Base-by-base conservation (phyloP, 345 rosid species). In the Eucalyptus marginata region DNA sequence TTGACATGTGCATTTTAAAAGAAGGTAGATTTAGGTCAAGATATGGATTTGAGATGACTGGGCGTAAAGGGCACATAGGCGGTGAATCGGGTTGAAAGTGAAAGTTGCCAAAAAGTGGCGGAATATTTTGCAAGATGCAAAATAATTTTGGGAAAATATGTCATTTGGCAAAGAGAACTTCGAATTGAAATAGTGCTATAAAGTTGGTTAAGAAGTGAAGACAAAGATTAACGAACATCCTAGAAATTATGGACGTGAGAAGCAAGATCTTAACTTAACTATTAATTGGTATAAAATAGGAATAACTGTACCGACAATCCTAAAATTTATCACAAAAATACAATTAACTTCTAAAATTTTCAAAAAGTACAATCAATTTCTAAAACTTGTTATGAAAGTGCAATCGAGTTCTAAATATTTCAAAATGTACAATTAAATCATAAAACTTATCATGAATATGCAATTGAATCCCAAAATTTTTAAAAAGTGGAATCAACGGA, bases 391-490 rank as follows among this genome's bases (percentile, higher is more conserved):
- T 24, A 22, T 2, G 5, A 8, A 56, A 22, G 27, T 56, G 1
- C 3, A 56, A 56, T 22, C 3, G 0, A 56, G 29, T 24, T 24
- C 0, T 56, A 24, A 56, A 56, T 22, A 56, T 56, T 56, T 24
- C 3, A 56, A 56, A 56, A 9, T 0, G 1, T 56, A 10, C 1
- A 22, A 56, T 56, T 24, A 56, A 56, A 22, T 24, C 3, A 0
- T 10, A 24, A 24, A 22, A 56, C 6, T 56, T 56, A 25, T 56
- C 0, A 56, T 9, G 1, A 56, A 56, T 0, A 10, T 56, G 13
- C 6, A 56, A 0, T 22, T 56, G 3, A 56, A 0, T 56, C 0
- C 29, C 0, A 56, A 2, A 4, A 1, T 10, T 56, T 56, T 56
- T 0, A 22, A 24, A 56, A 24, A 56, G 3, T 10, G 27, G 10